Evolutionary conservation across 441 rosid genomes (phyloP).

Genomic region (Hura crepitans): DNA sequence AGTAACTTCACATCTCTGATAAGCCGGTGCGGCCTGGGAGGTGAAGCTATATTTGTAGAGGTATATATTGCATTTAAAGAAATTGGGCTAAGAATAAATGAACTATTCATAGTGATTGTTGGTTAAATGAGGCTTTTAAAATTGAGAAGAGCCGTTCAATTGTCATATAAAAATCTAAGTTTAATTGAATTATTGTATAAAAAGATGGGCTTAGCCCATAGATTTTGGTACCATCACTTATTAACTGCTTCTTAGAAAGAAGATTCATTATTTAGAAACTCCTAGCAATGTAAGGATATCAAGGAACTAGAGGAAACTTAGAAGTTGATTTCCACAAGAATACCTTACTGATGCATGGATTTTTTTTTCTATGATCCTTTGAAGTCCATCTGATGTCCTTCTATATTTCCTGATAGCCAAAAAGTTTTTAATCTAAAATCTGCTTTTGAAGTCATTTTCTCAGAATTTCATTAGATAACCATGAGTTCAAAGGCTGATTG

Average conservation of each 20-base stretch:
- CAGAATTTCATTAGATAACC: constrained; percentile 58
- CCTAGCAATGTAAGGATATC: background rate
- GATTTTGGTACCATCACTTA: no score
- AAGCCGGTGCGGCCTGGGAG: constrained; percentile 60
- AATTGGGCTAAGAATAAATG: no score
- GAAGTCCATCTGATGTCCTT: constrained; percentile 65
- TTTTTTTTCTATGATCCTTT: constrained; percentile 45
- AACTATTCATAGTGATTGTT: no score
- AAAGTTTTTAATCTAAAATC: constrained; percentile 53
- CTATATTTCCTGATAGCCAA: constrained; percentile 60
- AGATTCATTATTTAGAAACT: no score
- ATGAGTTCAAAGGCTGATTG: constrained; percentile 52
- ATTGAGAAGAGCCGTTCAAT: no score
- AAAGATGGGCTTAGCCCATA: no score
- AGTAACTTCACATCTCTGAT: constrained; percentile 46
- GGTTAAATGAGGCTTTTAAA: no score
- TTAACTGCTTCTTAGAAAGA: background rate
- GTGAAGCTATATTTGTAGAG: constrained; percentile 40
- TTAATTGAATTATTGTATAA: no score
- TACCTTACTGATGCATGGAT: constrained; percentile 64
- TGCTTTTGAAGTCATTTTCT: constrained; percentile 51
- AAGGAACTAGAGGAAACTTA: background rate
- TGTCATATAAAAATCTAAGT: no score
- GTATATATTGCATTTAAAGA: no score
- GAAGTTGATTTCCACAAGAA: background rate